Base-by-base conservation (phyloP, 2,329 filamentous ascomycete genomes). In the Aureobasidium musti region DNA sequence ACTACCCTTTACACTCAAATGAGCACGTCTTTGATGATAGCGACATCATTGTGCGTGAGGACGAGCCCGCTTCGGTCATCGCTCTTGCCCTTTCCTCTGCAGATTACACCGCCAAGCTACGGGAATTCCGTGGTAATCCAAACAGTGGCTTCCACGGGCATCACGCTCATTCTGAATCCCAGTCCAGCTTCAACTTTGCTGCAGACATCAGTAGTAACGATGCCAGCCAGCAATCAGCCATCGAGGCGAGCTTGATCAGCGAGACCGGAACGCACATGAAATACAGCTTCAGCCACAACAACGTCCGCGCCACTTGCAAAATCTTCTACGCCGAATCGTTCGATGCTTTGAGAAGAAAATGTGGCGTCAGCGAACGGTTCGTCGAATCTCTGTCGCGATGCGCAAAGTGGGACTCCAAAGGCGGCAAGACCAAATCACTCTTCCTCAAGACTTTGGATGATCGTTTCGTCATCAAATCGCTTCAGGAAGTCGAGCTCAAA, bases 241-340 rank as follows among this genome's bases (percentile, higher is more conserved):
- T 98, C 11, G 93, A 99, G 77, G 89, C 90, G 70, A 95, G 92
- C 43, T 82, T 99, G 30, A 82, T 97, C 37, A 87, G 92, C 69
- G 86, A 89, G 35, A 96, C 91, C 0, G 93, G 94, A 43, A 97
- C 92, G 1, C 95, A 99, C 77, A 87, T 97, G 71, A 96, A 96
- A 75, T 99, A 97, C 75, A 92, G 96, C 68, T 99, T 98, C 78
- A 89, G 89, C 33, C 93, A 97, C 75, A 92, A 94, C 0, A 88
- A 91, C n/a, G 94, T 96, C 3, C 91, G 90, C 73, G 96, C 97
- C 86, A 89, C 94, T 59, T 98, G 96, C 82, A 99, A 99, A 79
- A 95, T 99, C 54, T 98, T 99, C 78, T 99, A 96, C 73, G 95
- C 95, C 0, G 95, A 98, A 77, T 95, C 97, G 70, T 99, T 99